Conservation (phyloP, 192 early-diverging fungal genomes). For the Coemansia sp. region DNA sequence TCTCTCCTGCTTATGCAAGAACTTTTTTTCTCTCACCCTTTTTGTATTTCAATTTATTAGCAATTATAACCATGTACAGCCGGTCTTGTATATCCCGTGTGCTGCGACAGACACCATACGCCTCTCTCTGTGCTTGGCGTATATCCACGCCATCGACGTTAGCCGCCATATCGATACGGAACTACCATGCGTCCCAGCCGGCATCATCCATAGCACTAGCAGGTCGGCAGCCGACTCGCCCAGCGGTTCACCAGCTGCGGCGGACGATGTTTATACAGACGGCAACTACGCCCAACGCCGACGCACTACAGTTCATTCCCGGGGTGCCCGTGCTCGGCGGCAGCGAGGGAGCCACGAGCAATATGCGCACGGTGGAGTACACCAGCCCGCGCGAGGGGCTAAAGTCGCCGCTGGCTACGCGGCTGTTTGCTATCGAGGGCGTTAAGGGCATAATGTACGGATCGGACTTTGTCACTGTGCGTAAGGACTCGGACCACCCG, state of each 20-base stretch:
- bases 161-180: background rate
- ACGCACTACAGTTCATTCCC: slow-evolving; percentile 97
- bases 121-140: background rate
- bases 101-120: background rate
- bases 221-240: background rate
- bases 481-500: slow-evolving; percentile 82
- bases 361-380: slow-evolving; percentile 80
- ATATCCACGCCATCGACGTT: background rate
- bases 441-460: slow-evolving; percentile 89
- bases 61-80: background rate
- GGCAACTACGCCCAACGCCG: slow-evolving; percentile 89
- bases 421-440: slow-evolving; percentile 93
- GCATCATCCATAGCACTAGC: background rate
- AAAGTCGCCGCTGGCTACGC: slow-evolving; percentile 84
- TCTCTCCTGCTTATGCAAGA: background rate
- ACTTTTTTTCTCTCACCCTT: background rate
- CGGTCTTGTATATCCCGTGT: background rate
- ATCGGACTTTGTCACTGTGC: slow-evolving; percentile 93
- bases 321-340: slow-evolving; percentile 76
- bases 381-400: slow-evolving; percentile 70
- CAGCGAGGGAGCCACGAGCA: background rate
- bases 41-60: background rate
- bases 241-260: slow-evolving; percentile 9
- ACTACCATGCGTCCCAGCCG: background rate
- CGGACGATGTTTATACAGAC: slow-evolving; percentile 87